These are phyloP conservation scores for Pythium coloratum DNA, from an alignment of 352 stramenopile genomes.

Conservation along the genomic window DNA sequence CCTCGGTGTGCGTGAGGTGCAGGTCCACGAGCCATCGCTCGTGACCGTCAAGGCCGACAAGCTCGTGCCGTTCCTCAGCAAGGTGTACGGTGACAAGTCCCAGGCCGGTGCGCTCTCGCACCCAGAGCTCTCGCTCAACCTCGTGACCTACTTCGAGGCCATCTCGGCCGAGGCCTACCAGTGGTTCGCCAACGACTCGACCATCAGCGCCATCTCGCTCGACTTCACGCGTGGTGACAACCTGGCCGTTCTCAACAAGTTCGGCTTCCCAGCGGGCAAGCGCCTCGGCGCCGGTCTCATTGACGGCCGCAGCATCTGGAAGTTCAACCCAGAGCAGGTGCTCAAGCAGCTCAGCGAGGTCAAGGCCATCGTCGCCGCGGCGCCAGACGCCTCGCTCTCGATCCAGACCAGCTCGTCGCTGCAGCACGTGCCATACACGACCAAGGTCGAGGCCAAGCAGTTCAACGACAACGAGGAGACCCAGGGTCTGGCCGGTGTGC, in stretches of 20 bases:
- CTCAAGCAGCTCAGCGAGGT: constrained; percentile 54
- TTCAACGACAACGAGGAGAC: constrained; percentile 68
- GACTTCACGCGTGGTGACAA: constrained; percentile 92
- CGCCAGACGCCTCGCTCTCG: constrained; percentile 51
- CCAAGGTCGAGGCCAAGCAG: constrained; percentile 62
- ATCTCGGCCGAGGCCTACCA: constrained; percentile 87
- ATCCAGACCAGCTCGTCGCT: constrained; percentile 90
- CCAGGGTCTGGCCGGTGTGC: constrained; percentile 65
- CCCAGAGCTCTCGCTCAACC: constrained; percentile 63
- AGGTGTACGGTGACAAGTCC: constrained; percentile 70
- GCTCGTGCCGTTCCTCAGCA: constrained; percentile 52
- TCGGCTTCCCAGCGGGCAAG: constrained; percentile 83
- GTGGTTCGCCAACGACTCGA: constrained; percentile 77
- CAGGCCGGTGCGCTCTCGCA: constrained; percentile 59
- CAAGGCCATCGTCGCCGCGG: constrained; percentile 54
- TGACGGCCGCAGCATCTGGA: constrained; percentile 91
- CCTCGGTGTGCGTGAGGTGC: constrained; percentile 83
- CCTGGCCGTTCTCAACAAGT: constrained; percentile 80
- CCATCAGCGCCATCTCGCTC: constrained; percentile 82
- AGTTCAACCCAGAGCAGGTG: constrained; percentile 74
- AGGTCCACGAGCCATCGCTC: constrained; percentile 91
- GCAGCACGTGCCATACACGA: constrained; percentile 90
- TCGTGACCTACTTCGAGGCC: constrained; percentile 90
- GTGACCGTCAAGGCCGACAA: constrained; percentile 68
- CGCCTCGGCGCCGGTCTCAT: constrained; percentile 88